Evolutionary conservation across 1,139 yeast genomes (phyloP).

Genomic region (Candida mesenterica): DNA sequence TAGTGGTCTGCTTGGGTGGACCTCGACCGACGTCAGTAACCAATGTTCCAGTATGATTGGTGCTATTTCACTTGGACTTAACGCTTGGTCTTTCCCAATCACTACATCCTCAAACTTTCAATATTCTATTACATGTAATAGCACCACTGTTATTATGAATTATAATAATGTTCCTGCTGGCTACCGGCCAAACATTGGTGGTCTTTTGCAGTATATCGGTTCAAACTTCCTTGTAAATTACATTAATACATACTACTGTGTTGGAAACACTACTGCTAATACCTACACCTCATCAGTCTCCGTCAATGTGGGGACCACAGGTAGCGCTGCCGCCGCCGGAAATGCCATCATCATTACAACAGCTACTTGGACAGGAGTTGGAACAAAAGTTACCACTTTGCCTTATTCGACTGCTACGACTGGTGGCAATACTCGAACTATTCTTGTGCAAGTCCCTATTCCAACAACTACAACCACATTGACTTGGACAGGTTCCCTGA

Average conservation of each 20-base stretch:
- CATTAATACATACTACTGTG: slow-evolving; percentile 15
- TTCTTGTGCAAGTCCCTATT: slow-evolving; percentile 17
- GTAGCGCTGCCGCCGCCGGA: slow-evolving; percentile 4
- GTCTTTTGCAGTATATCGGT: slow-evolving; percentile 10
- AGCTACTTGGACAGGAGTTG: slow-evolving; percentile 6
- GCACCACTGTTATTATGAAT: slow-evolving; percentile 10
- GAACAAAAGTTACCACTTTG: slow-evolving; percentile 13
- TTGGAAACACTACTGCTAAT: slow-evolving; percentile 7
- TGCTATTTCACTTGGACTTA: slow-evolving; percentile 19
- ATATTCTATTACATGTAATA: slow-evolving; percentile 16
- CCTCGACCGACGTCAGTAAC: slow-evolving; percentile 9
- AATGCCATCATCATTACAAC: slow-evolving; percentile 2
- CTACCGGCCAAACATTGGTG: slow-evolving; percentile 25
- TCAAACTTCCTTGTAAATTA: slow-evolving; percentile 3
- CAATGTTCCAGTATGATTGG: slow-evolving; percentile 23
- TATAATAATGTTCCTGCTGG: slow-evolving; percentile 29
- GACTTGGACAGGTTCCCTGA: slow-evolving; percentile 8
- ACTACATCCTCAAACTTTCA: slow-evolving; percentile 6
- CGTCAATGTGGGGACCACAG: not conserved
- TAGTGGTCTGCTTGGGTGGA: slow-evolving; percentile 23
- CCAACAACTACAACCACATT: not conserved
- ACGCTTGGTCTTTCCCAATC: slow-evolving; percentile 21
- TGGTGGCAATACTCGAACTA: slow-evolving; percentile 15
- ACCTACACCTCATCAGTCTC: not conserved
- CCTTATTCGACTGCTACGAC: slow-evolving; percentile 17